Evolutionary conservation across 83 land plant genomes (phyloP), one percentile per base, ranked within the genome.

Genomic region (Picea engelmannii): DNA sequence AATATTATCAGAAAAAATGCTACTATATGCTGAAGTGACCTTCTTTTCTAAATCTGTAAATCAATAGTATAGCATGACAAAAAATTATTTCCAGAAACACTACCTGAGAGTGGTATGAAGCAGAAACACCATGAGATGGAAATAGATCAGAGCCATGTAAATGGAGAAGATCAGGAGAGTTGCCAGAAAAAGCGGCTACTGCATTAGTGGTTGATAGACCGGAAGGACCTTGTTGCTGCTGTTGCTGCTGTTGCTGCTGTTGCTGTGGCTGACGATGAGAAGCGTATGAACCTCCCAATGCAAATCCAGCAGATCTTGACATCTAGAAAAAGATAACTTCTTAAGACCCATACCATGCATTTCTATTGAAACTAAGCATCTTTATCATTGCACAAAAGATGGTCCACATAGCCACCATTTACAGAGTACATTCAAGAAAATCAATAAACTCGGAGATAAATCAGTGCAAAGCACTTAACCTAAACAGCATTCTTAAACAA

Each of bases 281-380:
- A 35, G 90, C 73, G 78, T 91, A 96, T 24, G 94, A 40, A 17
- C 89, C 92, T 71, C 95, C 96, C 47, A 92, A 79, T 76, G 86
- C 87, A 68, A 95, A 93, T 59, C 96, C 99, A 82, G 91, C 86
- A 80, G 99, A 97, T 79, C 99, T 89, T 59, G 90, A 94, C 91
- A 92, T 91, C 99, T 96, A 88, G 38, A 70, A 70, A 31, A 70
- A 70, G 38, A 70, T 6, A 24, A 70, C 15, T 31, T 62, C 80
- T 60, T 13, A 80, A 80, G 31, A 31, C 3, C 23, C 27, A 66
- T 21, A 21, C 27, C 68, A 20, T 66, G 9, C 2, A 66, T 55
- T 55, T 55, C 60, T 55, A 55, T 55, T 55, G 60, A 55, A 55
- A 55, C 60, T 55, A 4, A 13, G 60, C 60, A 55, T 3, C 16